A percentile compares a stretch with the other conserved stretches of the same genome.
Evolutionary conservation across 1,284 basidiomycete species (phyloP).

Genomic region (Ceratobasidium sp.): DNA sequence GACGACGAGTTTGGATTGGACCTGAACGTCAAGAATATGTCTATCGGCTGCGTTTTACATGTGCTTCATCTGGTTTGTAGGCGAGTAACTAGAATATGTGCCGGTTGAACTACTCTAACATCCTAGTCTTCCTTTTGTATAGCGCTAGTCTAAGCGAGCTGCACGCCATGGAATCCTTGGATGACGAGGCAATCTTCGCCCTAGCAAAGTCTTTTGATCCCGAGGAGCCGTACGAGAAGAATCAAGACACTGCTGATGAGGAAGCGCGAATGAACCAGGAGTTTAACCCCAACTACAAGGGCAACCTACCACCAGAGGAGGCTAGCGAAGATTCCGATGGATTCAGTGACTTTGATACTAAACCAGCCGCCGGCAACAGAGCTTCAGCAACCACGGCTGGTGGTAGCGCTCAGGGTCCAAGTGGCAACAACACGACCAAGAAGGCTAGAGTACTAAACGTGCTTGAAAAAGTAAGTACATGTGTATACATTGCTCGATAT

Average conservation of each 20-base stretch:
- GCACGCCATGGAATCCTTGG: background rate
- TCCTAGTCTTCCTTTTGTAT: too few relatives aligned
- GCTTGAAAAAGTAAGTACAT: background rate
- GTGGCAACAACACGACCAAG: background rate
- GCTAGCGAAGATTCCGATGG: background rate
- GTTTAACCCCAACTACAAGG: background rate
- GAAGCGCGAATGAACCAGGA: background rate
- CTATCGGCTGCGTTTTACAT: slow-evolving; percentile 1
- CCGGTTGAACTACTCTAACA: too few relatives aligned
- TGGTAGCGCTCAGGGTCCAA: background rate
- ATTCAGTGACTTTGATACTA: background rate
- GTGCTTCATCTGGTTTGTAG: background rate
- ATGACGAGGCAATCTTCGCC: background rate
- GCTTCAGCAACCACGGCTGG: background rate
- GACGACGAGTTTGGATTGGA: background rate
- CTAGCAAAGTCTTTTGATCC: background rate
- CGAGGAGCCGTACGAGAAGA: background rate
- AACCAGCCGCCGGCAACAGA: background rate
- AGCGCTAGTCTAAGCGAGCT: background rate
- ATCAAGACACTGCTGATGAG: background rate
- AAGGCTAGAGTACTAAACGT: background rate
- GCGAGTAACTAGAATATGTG: too few relatives aligned
- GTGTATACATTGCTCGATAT: too few relatives aligned
- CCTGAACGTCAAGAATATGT: slow-evolving; percentile 1
- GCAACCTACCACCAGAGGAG: background rate